A percentile compares a stretch with the other conserved stretches of the same genome.
Conservation (phyloP, 2,329 filamentous ascomycete species). For the Endocalyx cinctus region DNA sequence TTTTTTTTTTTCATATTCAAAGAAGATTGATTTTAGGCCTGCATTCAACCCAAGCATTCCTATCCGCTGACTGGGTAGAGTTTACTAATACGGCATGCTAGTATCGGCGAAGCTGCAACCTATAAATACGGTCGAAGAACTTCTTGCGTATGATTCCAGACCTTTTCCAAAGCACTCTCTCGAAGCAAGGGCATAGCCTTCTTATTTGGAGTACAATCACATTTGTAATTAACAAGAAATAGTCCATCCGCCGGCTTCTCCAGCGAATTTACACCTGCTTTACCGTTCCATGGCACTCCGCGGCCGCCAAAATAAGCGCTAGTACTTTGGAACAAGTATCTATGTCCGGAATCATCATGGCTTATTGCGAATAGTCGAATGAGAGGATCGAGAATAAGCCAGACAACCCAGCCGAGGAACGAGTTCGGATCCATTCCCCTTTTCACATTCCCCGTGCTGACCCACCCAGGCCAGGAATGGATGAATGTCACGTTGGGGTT, state of each 20-base stretch:
- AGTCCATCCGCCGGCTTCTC: constrained; percentile 22
- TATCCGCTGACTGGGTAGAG: no score
- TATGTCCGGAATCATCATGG: constrained; percentile 29
- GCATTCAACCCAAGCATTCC: no score
- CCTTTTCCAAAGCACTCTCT: constrained; percentile 21
- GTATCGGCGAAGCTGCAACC: no score
- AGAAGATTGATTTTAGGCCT: no score
- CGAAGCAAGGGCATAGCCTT: constrained; percentile 24
- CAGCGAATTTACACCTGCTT: constrained; percentile 24
- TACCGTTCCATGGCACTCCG: constrained; percentile 27
- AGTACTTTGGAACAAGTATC: constrained; percentile 30
- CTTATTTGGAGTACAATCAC: constrained; percentile 26
- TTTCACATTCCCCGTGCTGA: constrained; percentile 30
- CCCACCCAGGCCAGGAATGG: constrained; percentile 31
- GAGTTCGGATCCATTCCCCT: constrained; percentile 23
- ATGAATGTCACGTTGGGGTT: no score
- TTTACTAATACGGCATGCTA: no score
- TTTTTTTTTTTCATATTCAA: no score
- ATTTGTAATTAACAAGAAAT: constrained; percentile 30
- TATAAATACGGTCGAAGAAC: constrained; percentile 20
- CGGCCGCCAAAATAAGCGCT: constrained; percentile 31
- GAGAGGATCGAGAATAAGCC: constrained; percentile 28
- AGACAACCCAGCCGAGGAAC: constrained; percentile 23
- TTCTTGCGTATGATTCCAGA: constrained; percentile 31
- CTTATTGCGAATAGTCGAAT: constrained; percentile 22